Evolutionary conservation across 257 asterid species (phyloP), one percentile per base, ranked within the genome.

Genomic region (Parsonsia alboflavescens): DNA sequence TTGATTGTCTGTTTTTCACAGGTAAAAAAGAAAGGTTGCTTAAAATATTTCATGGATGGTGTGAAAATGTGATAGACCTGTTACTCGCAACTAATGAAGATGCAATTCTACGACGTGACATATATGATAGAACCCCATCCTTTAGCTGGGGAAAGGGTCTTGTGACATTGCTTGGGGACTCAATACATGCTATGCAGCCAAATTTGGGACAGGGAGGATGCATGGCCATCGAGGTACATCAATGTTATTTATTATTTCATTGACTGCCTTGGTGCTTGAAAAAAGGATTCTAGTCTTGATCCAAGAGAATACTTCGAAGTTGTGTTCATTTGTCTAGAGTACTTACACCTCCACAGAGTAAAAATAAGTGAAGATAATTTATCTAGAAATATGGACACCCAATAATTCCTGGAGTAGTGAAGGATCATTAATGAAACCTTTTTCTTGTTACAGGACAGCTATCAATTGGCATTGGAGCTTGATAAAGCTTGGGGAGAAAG

Each of bases 141-240:
- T 79, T 90, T 57, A 82, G 85, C 33, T 92, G 99, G 99, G 99
- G 98, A 78, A 95, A 83, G 87, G 98, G 98, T 42, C 94, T 91
- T 3, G 96, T 92, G 63, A 95, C 97, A 24, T 84, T 95, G 86
- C 96, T 95, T 19, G 99, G 99, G 79, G 99, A 95, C 84, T 90
- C 99, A 0, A 86, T 95, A 79, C 99, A 95, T 74, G 99, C 98
- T 19, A 95, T 95, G 99, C 99, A 95, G 81, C 99, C 99, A 46
- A 95, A 95, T 79, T 87, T 95, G 89, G 99, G 99, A 54, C 99
- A 95, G 83, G 99, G 99, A 26, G 99, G 99, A 62, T 95, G 98
- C 87, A 92, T 95, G 99, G 98, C 99, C 76, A 95, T 95, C 59
- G 99, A 95, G 96, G 98, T 94, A 77, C 19, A 46, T 41, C 12